These are phyloP conservation scores for Aethionema arabicum DNA, from an alignment of 345 rosid genomes.

Conservation along the genomic window DNA sequence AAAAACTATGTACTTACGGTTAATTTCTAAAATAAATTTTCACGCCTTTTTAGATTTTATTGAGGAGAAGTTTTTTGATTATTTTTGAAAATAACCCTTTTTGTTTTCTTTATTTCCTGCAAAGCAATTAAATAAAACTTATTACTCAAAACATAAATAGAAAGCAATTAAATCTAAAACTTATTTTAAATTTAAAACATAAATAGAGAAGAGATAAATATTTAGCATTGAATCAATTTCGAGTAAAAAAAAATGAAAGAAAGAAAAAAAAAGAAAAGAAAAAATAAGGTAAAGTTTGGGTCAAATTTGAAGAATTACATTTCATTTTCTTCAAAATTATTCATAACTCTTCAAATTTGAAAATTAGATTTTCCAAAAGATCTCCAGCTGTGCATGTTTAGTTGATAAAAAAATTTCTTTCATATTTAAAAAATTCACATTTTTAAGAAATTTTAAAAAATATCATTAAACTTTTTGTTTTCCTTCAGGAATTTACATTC, in stretches of 20 bases:
- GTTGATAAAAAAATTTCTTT: too few relatives aligned
- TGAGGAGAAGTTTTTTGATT: too few relatives aligned
- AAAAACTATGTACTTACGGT: slow-evolving; percentile 8
- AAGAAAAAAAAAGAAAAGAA: slow-evolving; percentile 18
- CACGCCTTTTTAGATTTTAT: not conserved
- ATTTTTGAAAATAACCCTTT: slow-evolving; percentile 25
- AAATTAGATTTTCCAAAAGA: too few relatives aligned
- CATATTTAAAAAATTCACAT: too few relatives aligned
- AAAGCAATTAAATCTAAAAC: slow-evolving; percentile 25
- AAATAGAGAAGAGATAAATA: slow-evolving; percentile 26
- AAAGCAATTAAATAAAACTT: too few relatives aligned
- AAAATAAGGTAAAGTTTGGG: slow-evolving; percentile 31
- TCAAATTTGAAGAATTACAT: not conserved
- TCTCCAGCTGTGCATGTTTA: too few relatives aligned
- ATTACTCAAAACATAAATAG: too few relatives aligned
- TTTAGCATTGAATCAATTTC: slow-evolving; percentile 22
- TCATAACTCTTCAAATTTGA: too few relatives aligned
- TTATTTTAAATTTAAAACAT: too few relatives aligned
- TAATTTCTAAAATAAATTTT: slow-evolving; percentile 4
- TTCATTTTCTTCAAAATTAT: too few relatives aligned
- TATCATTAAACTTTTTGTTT: too few relatives aligned
- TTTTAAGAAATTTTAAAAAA: too few relatives aligned
- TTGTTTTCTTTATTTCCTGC: not conserved
- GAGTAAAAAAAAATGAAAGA: slow-evolving; percentile 14
- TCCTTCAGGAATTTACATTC: not conserved